These are phyloP conservation scores for Candida palmyrensis DNA, from an alignment of 805 yeast genomes.

Conservation along the genomic window DNA sequence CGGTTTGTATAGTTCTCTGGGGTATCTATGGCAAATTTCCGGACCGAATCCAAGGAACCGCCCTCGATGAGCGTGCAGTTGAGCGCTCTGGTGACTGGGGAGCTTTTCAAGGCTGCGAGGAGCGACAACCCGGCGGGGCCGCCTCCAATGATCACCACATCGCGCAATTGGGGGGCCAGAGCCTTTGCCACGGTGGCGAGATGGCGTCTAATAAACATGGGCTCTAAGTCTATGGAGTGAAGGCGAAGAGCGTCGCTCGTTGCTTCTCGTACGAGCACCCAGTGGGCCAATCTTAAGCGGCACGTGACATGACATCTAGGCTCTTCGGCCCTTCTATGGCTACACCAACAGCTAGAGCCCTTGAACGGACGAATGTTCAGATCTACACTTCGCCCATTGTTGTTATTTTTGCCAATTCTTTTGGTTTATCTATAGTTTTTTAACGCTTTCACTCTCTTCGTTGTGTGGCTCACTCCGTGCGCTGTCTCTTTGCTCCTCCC, in stretches of 20 bases:
- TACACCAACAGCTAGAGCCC: too few relatives aligned
- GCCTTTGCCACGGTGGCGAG: not conserved
- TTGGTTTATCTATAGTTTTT: not conserved
- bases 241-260: too few relatives aligned
- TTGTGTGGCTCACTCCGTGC: not conserved
- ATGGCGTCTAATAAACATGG: too few relatives aligned
- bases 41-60: constrained; percentile 48
- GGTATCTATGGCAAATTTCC: constrained; percentile 39
- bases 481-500: constrained; percentile 1
- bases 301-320: too few relatives aligned
- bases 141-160: constrained; percentile 88
- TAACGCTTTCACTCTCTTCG: too few relatives aligned
- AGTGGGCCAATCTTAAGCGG: too few relatives aligned
- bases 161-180: constrained; percentile 28
- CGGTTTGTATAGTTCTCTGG: constrained; percentile 65
- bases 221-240: too few relatives aligned
- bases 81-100: constrained; percentile 55
- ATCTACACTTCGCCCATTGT: too few relatives aligned
- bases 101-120: constrained; percentile 72
- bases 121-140: constrained; percentile 95
- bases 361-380: too few relatives aligned
- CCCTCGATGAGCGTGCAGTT: constrained; percentile 73
- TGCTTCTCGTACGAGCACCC: too few relatives aligned
- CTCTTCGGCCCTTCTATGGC: too few relatives aligned
- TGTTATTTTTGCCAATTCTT: not conserved